phyloP scores from a whole-genome alignment of 2,329 filamentous ascomycete genomes.

The Cladorrhinum sp. region DNA sequence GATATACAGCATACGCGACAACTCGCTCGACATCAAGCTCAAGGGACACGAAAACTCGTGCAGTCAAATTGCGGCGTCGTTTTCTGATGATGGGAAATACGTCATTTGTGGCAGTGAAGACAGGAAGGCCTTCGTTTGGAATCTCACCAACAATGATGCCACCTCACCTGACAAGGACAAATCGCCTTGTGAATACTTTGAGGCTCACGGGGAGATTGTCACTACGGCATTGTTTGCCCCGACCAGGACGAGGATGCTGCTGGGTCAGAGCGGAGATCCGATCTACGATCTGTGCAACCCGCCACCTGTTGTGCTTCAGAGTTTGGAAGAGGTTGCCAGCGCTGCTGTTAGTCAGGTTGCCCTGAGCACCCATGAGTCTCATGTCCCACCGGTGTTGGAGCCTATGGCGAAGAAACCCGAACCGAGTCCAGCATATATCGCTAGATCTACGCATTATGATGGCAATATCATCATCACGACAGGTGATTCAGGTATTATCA shows the following conservation, averaged over 20 bases:
- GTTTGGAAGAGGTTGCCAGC: slow-evolving; percentile 58
- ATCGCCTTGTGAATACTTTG: slow-evolving; percentile 80
- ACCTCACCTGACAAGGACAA: slow-evolving; percentile 77
- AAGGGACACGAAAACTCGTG: slow-evolving; percentile 86
- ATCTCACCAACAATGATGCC: slow-evolving; percentile 54
- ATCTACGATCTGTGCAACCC: slow-evolving; percentile 97
- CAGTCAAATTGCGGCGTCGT: slow-evolving; percentile 85
- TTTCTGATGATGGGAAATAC: slow-evolving; percentile 82
- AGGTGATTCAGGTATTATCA: slow-evolving; percentile 83
- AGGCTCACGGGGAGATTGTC: slow-evolving; percentile 83
- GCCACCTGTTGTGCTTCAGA: slow-evolving; percentile 79
- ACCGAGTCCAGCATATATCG: slow-evolving; percentile 72
- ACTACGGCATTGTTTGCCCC: slow-evolving; percentile 88
- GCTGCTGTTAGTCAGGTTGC: slow-evolving; percentile 40
- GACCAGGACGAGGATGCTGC: slow-evolving; percentile 68
- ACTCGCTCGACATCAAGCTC: slow-evolving; percentile 82
- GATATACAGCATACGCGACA: slow-evolving; percentile 83
- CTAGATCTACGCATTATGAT: slow-evolving; percentile 69
- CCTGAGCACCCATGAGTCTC: slow-evolving; percentile 37
- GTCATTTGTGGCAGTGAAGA: slow-evolving; percentile 94
- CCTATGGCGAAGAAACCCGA: slow-evolving; percentile 47
- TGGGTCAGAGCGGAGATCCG: slow-evolving; percentile 81
- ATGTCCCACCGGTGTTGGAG: slow-evolving; percentile 28
- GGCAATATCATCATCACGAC: slow-evolving; percentile 93
- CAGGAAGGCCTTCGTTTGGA: slow-evolving; percentile 87